Evolutionary conservation across 176 grass and related monocot genomes (phyloP), one percentile per base, ranked within the genome.

Genomic region (Oryza glaberrima): DNA sequence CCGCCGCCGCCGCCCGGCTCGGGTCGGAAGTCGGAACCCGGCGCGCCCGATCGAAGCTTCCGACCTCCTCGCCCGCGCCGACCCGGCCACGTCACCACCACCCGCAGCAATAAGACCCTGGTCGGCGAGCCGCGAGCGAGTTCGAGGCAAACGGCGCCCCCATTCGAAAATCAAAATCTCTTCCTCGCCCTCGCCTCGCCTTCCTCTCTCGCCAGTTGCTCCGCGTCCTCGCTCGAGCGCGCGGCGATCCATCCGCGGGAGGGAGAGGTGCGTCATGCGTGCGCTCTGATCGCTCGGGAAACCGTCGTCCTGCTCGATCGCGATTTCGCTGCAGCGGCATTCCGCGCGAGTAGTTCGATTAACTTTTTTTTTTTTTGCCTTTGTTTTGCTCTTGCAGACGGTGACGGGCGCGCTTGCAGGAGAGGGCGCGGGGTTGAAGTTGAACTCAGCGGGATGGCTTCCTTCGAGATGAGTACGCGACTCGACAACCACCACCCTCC

Each of bases 401-500:
- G 73, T 70, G 41, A 56, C 69, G 60, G 60, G 30, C 67, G 16
- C 46, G 36, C 13, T 43, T 28, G 86, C 48, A n/a, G 78, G 54
- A 72, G 78, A 12, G 78, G 65, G 32, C 77, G 43, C 34, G 34
- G 67, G 69, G 35, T 36, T 36, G 35, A 36, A 36, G 36, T 32
- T 63, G 58, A 63, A 63, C n/a, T 63, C 58, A 23, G 67, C 14
- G 20, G 63, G 87, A 95, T 97, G 92, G 90, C 83, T 88, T 94
- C 92, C 52, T 97, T 97, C 91, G 92, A 97, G 79, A 94, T 94
- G 86, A 90, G 92, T 97, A 92, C 63, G 87, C 23, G 69, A 77
- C 76, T 80, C 48, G 32, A 0, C 45, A 38, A 67, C 76, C 78
- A 73, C 75, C 38, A 25, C 77, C 78, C 38, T 41, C 40, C 7